phyloP scores from a whole-genome alignment of 2,329 filamentous ascomycete species.

The Venturia aucupariae region DNA sequence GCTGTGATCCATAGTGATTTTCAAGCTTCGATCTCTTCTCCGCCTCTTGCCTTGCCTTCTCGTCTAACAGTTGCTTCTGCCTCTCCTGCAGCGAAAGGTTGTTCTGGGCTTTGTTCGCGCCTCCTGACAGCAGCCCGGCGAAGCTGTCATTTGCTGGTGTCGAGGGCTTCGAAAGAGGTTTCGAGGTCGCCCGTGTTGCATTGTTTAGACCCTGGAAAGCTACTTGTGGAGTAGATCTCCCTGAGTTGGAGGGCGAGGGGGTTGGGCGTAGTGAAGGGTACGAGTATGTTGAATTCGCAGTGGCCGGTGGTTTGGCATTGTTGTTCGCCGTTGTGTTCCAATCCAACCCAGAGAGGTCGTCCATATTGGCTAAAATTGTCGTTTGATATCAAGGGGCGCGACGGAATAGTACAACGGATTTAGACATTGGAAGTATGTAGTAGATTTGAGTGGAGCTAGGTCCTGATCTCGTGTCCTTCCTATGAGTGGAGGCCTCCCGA shows the following conservation, averaged over 20 bases:
- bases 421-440: background rate
- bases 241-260: slow-evolving; percentile 30
- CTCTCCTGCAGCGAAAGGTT: slow-evolving; percentile 61
- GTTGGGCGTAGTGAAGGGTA: slow-evolving; percentile 22
- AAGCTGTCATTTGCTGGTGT: slow-evolving; percentile 59
- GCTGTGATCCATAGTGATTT: slow-evolving; percentile 60
- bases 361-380: slow-evolving; percentile 27
- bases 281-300: slow-evolving; percentile 21
- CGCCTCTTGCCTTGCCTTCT: slow-evolving; percentile 67
- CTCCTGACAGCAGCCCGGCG: slow-evolving; percentile 62
- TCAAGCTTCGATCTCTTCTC: slow-evolving; percentile 64
- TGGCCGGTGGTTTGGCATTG: slow-evolving; percentile 23
- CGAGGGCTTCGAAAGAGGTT: slow-evolving; percentile 43
- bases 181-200: slow-evolving; percentile 18
- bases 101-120: slow-evolving; percentile 50
- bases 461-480: background rate
- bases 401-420: background rate
- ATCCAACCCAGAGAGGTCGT: slow-evolving; percentile 41
- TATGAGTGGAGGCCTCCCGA: background rate
- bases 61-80: slow-evolving; percentile 64
- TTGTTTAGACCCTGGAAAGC: slow-evolving; percentile 31
- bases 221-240: slow-evolving; percentile 28
- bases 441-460: background rate
- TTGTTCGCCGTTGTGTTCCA: slow-evolving; percentile 29
- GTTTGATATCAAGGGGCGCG: background rate